These are phyloP conservation scores for Lachnellula hyalina DNA, from an alignment of 2,329 filamentous ascomycete species.

Conservation along the genomic window DNA sequence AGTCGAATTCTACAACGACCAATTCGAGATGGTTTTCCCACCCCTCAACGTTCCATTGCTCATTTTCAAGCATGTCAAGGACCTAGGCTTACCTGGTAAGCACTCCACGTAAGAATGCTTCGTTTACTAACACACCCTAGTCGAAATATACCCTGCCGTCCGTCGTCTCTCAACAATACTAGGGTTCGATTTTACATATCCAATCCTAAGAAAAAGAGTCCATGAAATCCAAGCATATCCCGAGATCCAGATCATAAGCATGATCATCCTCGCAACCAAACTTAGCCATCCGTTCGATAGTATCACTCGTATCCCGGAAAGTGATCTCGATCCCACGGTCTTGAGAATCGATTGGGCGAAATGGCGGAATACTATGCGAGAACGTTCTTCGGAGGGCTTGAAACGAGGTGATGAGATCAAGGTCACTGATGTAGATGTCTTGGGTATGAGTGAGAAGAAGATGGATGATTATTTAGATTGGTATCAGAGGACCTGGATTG, in stretches of 20 bases:
- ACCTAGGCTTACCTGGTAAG: constrained; percentile 70
- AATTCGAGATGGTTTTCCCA: constrained; percentile 68
- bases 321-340: constrained; percentile 49
- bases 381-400: constrained; percentile 26
- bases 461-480: constrained; percentile 76
- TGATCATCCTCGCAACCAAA: constrained; percentile 73
- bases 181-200: constrained; percentile 53
- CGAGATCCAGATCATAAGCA: constrained; percentile 66
- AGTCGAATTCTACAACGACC: constrained; percentile 56
- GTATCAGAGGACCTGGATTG: constrained; percentile 64
- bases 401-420: constrained; percentile 43
- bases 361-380: constrained; percentile 54
- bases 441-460: constrained; percentile 53
- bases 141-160: constrained; percentile 59
- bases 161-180: constrained; percentile 42
- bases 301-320: constrained; percentile 44
- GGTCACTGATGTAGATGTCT: constrained; percentile 57
- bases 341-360: constrained; percentile 65
- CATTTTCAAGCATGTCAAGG: constrained; percentile 63
- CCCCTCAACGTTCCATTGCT: constrained; percentile 65
- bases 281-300: constrained; percentile 71
- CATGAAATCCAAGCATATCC: constrained; percentile 55
- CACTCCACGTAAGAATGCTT: constrained; percentile 1
- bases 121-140: constrained; percentile 35
- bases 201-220: constrained; percentile 40